These are phyloP conservation scores for Entonaema liquescens DNA, from an alignment of 495 filamentous ascomycete species.

Conservation along the genomic window DNA sequence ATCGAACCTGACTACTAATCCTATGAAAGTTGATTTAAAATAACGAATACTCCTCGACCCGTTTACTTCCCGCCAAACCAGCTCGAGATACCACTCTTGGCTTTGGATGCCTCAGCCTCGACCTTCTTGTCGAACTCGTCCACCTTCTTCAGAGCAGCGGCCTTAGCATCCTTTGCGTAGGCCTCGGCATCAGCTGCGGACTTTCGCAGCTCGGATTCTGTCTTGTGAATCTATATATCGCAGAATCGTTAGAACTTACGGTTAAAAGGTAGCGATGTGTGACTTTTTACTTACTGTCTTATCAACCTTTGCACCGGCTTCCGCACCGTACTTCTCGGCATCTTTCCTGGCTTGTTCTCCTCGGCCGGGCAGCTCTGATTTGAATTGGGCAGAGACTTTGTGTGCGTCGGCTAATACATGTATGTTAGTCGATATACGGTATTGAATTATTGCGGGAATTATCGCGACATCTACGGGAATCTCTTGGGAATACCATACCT, in stretches of 20 bases:
- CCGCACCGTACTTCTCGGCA: slow-evolving; percentile 50
- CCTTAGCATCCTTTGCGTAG: slow-evolving; percentile 66
- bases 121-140: slow-evolving; percentile 78
- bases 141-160: slow-evolving; percentile 72
- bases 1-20: not conserved
- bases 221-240: slow-evolving; percentile 65
- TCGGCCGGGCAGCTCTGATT: slow-evolving; percentile 62
- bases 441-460: not conserved
- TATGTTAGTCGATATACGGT: slow-evolving; percentile 24
- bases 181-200: slow-evolving; percentile 65
- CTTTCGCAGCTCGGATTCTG: slow-evolving; percentile 64
- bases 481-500: slow-evolving; percentile 56
- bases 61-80: slow-evolving; percentile 74
- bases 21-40: not conserved
- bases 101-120: slow-evolving; percentile 76
- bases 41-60: not conserved
- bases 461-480: not conserved
- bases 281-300: slow-evolving; percentile 49
- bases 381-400: slow-evolving; percentile 71
- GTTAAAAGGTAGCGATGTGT: slow-evolving; percentile 6
- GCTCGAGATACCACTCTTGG: slow-evolving; percentile 77
- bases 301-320: slow-evolving; percentile 59
- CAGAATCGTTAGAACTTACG: slow-evolving; percentile 7
- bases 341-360: slow-evolving; percentile 52
- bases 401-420: slow-evolving; percentile 64